Conservation (phyloP, 352 stramenopile genomes). For the Globisporangium carolinianum region DNA sequence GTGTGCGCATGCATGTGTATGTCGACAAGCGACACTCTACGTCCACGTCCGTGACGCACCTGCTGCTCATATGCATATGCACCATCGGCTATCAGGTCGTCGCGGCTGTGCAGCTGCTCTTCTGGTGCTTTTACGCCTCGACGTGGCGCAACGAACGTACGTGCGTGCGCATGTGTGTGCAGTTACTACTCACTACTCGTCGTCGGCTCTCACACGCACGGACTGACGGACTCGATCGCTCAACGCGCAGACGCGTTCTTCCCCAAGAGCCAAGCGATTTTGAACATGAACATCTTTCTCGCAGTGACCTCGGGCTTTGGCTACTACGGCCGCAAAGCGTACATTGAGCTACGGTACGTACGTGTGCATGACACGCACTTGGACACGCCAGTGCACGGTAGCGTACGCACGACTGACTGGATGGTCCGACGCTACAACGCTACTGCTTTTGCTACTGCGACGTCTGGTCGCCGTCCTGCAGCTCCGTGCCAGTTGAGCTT, state of each 20-base stretch:
- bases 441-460: too few relatives aligned
- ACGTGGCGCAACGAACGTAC: slow-evolving; percentile 65
- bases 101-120: slow-evolving; percentile 51
- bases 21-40: too few relatives aligned
- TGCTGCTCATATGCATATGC: too few relatives aligned
- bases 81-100: slow-evolving; percentile 24
- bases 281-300: slow-evolving; percentile 80
- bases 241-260: slow-evolving; percentile 60
- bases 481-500: slow-evolving; percentile 75
- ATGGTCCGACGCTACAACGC: background rate
- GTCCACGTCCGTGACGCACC: background rate
- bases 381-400: too few relatives aligned
- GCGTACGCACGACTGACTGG: background rate
- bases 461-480: slow-evolving; percentile 10
- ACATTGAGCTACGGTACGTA: slow-evolving; percentile 62
- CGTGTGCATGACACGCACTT: background rate
- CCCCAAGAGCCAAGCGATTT: slow-evolving; percentile 62
- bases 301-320: slow-evolving; percentile 70
- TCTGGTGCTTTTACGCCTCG: slow-evolving; percentile 77
- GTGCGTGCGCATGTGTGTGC: background rate
- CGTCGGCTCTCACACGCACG: too few relatives aligned
- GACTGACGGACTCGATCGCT: background rate
- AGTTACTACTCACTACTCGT: too few relatives aligned
- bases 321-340: slow-evolving; percentile 74
- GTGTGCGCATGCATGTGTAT: background rate